Percentiles rank a stretch among this genome's conserved stretches.
Evolutionary conservation across 2,329 filamentous ascomycete genomes (phyloP).

Genomic region (Samsoniella hepiali): DNA sequence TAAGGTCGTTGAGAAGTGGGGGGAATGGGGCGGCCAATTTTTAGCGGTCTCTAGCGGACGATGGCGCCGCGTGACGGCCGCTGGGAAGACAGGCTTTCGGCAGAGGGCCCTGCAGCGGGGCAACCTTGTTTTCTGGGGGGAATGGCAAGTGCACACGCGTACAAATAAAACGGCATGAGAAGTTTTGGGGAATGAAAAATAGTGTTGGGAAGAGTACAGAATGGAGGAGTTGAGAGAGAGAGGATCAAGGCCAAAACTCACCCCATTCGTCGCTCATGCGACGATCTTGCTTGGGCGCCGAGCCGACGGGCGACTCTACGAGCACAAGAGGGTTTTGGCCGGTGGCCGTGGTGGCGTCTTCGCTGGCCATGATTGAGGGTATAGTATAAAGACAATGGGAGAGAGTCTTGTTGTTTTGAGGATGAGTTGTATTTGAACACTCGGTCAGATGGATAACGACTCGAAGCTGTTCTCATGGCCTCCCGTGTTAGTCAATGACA

Average conservation of each 20-base stretch:
- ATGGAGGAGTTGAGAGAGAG: neutral
- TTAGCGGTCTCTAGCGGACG: neutral
- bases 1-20: neutral
- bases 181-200: neutral
- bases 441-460: too few species aligned
- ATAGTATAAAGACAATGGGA: neutral
- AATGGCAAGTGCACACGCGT: too few species aligned
- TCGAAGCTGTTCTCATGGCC: too few species aligned
- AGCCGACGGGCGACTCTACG: conserved; percentile 30
- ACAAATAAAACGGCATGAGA: too few species aligned
- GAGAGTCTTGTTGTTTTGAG: too few species aligned
- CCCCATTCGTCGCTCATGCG: conserved; percentile 48
- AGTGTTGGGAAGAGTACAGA: neutral
- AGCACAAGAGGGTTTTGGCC: conserved; percentile 24
- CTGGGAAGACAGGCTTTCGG: neutral
- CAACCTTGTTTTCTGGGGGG: conserved; percentile 1
- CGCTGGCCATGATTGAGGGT: conserved; percentile 23
- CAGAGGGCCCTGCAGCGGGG: neutral
- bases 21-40: neutral
- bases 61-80: neutral
- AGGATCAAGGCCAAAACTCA: conserved; percentile 27
- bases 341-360: conserved; percentile 22
- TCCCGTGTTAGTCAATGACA: too few species aligned
- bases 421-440: too few species aligned
- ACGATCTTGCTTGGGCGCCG: conserved; percentile 30